phyloP scores from a whole-genome alignment of 164 flowering plant species.

The Piper longum region DNA sequence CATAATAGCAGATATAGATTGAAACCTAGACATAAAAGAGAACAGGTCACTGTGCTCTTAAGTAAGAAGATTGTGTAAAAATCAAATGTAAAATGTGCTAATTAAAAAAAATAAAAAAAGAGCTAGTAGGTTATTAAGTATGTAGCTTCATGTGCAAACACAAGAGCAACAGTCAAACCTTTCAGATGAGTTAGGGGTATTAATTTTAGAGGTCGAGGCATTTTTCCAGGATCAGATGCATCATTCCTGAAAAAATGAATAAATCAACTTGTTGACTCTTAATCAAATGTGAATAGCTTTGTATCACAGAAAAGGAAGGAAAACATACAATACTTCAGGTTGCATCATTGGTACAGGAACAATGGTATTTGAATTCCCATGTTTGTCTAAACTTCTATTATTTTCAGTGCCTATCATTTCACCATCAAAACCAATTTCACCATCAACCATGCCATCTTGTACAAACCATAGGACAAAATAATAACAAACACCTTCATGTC shows the following conservation, averaged over 20 bases:
- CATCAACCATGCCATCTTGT: too few relatives aligned
- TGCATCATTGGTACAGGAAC: conserved; percentile 55
- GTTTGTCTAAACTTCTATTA: conserved; percentile 30
- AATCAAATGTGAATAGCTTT: background rate
- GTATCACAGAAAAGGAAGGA: background rate
- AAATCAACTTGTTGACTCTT: background rate
- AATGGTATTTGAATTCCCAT: conserved; percentile 47
- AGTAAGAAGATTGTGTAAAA: background rate
- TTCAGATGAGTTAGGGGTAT: conserved; percentile 51
- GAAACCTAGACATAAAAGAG: conserved; percentile 28
- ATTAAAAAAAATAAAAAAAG: background rate
- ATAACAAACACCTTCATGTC: too few relatives aligned
- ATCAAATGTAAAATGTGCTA: background rate
- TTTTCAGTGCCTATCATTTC: conserved; percentile 37
- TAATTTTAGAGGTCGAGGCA: conserved; percentile 24
- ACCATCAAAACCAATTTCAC: too few relatives aligned
- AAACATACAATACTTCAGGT: conserved; percentile 44
- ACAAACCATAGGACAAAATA: too few relatives aligned
- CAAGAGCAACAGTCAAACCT: conserved; percentile 29
- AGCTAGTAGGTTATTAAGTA: background rate
- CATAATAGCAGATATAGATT: conserved; percentile 79
- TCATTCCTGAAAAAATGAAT: conserved; percentile 36
- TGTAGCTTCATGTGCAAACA: background rate
- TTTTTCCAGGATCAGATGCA: conserved; percentile 33
- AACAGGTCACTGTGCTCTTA: background rate